These are phyloP conservation scores for Talaromyces sp. DNA, from an alignment of 2,329 filamentous ascomycete genomes.

Conservation along the genomic window DNA sequence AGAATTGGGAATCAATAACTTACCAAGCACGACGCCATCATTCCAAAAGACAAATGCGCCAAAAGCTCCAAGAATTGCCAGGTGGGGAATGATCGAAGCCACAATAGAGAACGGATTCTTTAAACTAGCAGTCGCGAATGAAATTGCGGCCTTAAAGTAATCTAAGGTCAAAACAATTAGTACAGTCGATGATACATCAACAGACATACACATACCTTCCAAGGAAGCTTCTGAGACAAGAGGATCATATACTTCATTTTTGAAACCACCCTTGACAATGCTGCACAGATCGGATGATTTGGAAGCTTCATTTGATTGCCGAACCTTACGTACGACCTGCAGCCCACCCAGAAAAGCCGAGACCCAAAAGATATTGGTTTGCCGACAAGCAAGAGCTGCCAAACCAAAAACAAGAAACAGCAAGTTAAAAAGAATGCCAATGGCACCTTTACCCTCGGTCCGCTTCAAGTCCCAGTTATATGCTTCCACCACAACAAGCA, in stretches of 20 bases:
- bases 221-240: slow-evolving; percentile 51
- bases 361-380: slow-evolving; percentile 98
- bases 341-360: slow-evolving; percentile 54
- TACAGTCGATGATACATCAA: not conserved
- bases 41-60: slow-evolving; percentile 80
- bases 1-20: slow-evolving; percentile 18
- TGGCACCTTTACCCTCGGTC: slow-evolving; percentile 18
- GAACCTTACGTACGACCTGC: slow-evolving; percentile 42
- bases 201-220: slow-evolving; percentile 45
- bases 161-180: slow-evolving; percentile 41
- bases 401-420: slow-evolving; percentile 62
- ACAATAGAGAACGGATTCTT: slow-evolving; percentile 46
- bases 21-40: slow-evolving; percentile 85
- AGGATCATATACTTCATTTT: slow-evolving; percentile 54
- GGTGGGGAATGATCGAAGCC: slow-evolving; percentile 51
- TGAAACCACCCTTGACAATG: slow-evolving; percentile 36
- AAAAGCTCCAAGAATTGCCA: slow-evolving; percentile 69
- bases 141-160: slow-evolving; percentile 58
- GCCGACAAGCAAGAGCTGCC: slow-evolving; percentile 73
- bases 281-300: slow-evolving; percentile 30
- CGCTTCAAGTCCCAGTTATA: slow-evolving; percentile 59
- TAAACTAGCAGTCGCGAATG: slow-evolving; percentile 63
- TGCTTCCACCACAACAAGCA: slow-evolving; percentile 70
- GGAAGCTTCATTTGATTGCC: slow-evolving; percentile 30
- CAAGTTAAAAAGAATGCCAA: slow-evolving; percentile 28